A percentile compares a stretch with the other conserved stretches of the same genome.
phyloP scores from a whole-genome alignment of 1,284 basidiomycete genomes.

The Sporisorium iseilematis-ciliati region DNA sequence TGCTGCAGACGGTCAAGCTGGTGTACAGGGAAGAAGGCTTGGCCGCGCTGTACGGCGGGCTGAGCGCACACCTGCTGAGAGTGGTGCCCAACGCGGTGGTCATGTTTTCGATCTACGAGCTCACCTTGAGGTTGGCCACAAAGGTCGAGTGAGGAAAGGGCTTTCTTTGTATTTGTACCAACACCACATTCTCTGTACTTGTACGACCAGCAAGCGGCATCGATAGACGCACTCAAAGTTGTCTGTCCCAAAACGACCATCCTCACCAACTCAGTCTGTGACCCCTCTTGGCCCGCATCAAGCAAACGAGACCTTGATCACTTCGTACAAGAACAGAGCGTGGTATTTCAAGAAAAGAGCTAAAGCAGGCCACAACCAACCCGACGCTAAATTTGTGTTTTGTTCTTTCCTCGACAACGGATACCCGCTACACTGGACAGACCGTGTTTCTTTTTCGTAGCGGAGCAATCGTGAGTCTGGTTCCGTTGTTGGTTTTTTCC shows the following conservation, averaged over 20 bases:
- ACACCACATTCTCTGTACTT: background rate
- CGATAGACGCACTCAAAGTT: background rate
- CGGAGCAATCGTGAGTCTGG: background rate
- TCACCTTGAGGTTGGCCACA: slow-evolving; percentile 61
- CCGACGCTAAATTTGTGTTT: background rate
- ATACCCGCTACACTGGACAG: too few species aligned
- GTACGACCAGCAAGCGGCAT: background rate
- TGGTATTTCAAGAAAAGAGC: slow-evolving; percentile 10
- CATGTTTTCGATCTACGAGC: slow-evolving; percentile 80
- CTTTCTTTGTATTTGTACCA: slow-evolving; percentile 5
- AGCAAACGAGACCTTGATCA: background rate
- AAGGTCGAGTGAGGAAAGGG: slow-evolving; percentile 13
- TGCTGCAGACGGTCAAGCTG: slow-evolving; percentile 85
- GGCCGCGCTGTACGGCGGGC: slow-evolving; percentile 86
- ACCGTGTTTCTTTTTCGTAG: background rate
- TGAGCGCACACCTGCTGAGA: slow-evolving; percentile 93
- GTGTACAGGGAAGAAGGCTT: slow-evolving; percentile 91
- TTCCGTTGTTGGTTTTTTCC: background rate
- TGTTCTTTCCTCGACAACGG: background rate
- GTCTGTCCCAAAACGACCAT: background rate
- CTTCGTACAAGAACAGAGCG: slow-evolving; percentile 3
- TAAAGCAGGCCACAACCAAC: background rate
- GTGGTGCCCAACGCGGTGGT: slow-evolving; percentile 97
- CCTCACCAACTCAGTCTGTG: background rate
- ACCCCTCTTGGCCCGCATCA: background rate